Base-by-base conservation (phyloP, 1,284 basidiomycete genomes). In the Ceratobasidium theobromae region DNA sequence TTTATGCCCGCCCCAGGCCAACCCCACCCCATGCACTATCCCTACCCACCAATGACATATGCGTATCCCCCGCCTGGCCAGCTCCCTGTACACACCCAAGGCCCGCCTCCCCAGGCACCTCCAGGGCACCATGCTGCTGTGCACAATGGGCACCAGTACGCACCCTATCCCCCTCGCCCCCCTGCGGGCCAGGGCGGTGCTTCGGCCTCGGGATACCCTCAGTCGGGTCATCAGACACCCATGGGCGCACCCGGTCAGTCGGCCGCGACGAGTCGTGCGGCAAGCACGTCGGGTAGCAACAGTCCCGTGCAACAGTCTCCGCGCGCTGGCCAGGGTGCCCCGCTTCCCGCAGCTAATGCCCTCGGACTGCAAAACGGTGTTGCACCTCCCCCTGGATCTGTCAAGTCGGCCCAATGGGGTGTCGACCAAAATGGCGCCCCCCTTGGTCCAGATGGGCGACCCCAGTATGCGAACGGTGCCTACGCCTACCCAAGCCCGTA, bases 401-500 rank as follows among this genome's bases (percentile, higher is more conserved):
- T 45, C 27, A 62, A 60, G 57, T 18, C 57, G 11, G 27, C n/a
- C 28, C 57, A 60, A 23, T 60, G 57, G 57, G 18, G 18, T n/a
- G 33, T 62, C 21, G 57, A 62, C 46, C 57, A 62, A 25, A 48
- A 62, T 18, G 57, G 57, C 16, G 9, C 30, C 11, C 43, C 57
- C 21, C 30, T 62, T 18, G 57, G 57, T 23, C 57, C 45, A 6
- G 57, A 62, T 28, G 57, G 57, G 4, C 57, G 57, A 51, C 57
- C 57, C 33, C 57, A 62, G 21, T 62, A 62, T 40, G 57, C 57
- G 8, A 62, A 25, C n/a, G 57, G 57, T 8, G 57, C 57, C 4
- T 62, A 62, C 33, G 57, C 57, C 9, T 62, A 62, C 45, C 57
- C 57, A 3, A 62, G 57, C 33, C 57, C 57, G 18, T 62, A 62